Evolutionary conservation across 106 monocot species (phyloP).

Genomic region (Allium fistulosum): DNA sequence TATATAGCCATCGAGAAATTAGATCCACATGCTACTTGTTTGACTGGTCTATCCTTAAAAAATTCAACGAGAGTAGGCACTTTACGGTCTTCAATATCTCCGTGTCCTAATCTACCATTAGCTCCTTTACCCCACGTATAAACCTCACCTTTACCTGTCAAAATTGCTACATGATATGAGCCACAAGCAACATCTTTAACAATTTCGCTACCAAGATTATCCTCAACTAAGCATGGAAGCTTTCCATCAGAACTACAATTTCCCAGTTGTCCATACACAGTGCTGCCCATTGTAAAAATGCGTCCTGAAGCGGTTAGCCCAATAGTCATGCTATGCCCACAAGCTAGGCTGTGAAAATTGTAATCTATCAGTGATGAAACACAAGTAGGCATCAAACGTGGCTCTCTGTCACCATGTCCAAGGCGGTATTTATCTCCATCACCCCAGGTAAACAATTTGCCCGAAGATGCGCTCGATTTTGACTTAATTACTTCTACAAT

Average conservation of each 20-base stretch:
- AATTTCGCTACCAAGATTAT: constrained; percentile 46
- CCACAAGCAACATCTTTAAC: constrained; percentile 66
- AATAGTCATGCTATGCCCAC: constrained; percentile 79
- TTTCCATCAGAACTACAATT: constrained; percentile 76
- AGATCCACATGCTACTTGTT: constrained; percentile 68
- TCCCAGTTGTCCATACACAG: constrained; percentile 89
- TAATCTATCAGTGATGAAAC: constrained; percentile 78
- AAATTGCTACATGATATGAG: constrained; percentile 80
- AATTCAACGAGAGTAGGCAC: constrained; percentile 73
- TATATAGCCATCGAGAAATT: constrained; percentile 75
- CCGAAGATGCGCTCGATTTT: constrained; percentile 48
- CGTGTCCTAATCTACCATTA: constrained; percentile 88
- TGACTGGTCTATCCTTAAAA: constrained; percentile 73
- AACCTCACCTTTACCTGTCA: constrained; percentile 61
- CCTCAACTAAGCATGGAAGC: constrained; percentile 65
- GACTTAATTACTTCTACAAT: constrained; percentile 66
- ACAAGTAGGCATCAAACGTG: constrained; percentile 74
- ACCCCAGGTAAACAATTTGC: constrained; percentile 95
- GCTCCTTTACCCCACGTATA: constrained; percentile 94
- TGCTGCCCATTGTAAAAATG: constrained; percentile 81
- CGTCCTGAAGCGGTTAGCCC: constrained; percentile 62
- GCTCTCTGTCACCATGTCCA: constrained; percentile 89
- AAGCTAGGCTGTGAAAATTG: constrained; percentile 69
- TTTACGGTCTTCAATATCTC: constrained; percentile 81
- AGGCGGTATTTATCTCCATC: constrained; percentile 89